phyloP scores from a whole-genome alignment of 805 yeast genomes.

The Metschnikowia drakensbergensis region DNA sequence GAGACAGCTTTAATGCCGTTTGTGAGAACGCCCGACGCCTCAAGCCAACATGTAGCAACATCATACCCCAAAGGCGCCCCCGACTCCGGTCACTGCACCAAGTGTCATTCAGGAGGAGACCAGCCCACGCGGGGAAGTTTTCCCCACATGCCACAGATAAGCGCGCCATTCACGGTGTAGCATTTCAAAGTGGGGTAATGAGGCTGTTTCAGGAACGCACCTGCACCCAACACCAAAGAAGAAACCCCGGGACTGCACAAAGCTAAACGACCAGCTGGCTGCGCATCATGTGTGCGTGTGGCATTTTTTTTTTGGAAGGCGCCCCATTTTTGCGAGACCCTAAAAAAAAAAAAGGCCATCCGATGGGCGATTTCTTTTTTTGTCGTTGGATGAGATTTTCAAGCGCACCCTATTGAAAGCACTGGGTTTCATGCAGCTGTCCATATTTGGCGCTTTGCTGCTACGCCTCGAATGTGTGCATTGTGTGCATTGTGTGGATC shows the following conservation, averaged over 20 bases:
- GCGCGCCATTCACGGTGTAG: not conserved
- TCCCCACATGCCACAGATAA: not conserved
- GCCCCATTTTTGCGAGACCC: too few relatives aligned
- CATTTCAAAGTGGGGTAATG: not conserved
- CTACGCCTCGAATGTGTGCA: conserved; percentile 1
- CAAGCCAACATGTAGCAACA: too few relatives aligned
- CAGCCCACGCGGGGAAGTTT: too few relatives aligned
- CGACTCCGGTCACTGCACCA: not conserved
- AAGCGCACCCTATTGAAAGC: too few relatives aligned
- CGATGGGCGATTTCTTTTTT: too few relatives aligned
- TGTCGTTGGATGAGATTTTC: too few relatives aligned
- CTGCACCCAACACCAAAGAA: not conserved
- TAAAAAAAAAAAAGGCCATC: too few relatives aligned
- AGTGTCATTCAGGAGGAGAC: not conserved
- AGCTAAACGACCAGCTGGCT: too few relatives aligned
- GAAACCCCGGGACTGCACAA: not conserved
- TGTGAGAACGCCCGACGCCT: too few relatives aligned
- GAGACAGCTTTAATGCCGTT: too few relatives aligned
- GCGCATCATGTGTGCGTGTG: not conserved
- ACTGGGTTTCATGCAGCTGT: not conserved
- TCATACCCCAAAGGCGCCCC: too few relatives aligned
- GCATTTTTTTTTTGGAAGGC: not conserved
- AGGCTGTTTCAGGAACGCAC: not conserved
- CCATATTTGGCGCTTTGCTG: not conserved
- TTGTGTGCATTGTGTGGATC: conserved; percentile 4